Base-by-base conservation (phyloP, 805 yeast species). In the Nakazawaea ernobii region DNA sequence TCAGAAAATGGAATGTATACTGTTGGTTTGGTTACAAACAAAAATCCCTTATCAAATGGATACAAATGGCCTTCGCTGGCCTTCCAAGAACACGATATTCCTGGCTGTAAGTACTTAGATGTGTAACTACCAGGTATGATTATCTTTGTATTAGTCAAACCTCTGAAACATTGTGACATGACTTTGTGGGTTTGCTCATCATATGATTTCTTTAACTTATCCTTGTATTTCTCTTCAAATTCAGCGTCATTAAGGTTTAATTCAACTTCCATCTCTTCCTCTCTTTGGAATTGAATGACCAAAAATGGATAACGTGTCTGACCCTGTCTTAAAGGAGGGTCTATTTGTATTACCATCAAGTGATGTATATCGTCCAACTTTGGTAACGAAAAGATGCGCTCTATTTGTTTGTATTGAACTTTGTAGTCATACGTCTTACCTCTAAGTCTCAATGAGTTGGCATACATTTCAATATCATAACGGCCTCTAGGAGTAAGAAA, bases 381-480 rank as follows among this genome's bases (percentile, higher is more conserved):
- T 26, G 99, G 99, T 55, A 94, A 74, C 11, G 95, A 81, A 57
- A 94, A 92, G 33, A 94, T 81, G 59, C 97, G 77, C 66, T 90
- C 96, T 52, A 94, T 82, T 61, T 90, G 94, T 59, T 82, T 77
- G 66, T 87, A 92, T 63, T 86, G 96, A 51, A 94, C 78, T 68
- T 92, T 94, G 74, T 94, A 95, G 64, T 94, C 99, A 68, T 94
- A 94, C 2, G 98, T 94, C 67, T 92, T 94, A 63, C 99, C 99
- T 59, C 99, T 82, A 45, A 94, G 75, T 61, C 98, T 82, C 66
- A 94, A 78, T 44, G 94, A 86, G 29, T 80, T 78, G 32, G 87
- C 82, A 67, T 87, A 94, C 82, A 94, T 84, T 66, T 92, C 97
- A 57, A 94, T 86, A 65, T 94, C 98, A 65, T 91, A 94, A 66